Evolutionary conservation across 306 rosid genomes (phyloP), one percentile per base, ranked within the genome.

Genomic region (Argentina anserina): DNA sequence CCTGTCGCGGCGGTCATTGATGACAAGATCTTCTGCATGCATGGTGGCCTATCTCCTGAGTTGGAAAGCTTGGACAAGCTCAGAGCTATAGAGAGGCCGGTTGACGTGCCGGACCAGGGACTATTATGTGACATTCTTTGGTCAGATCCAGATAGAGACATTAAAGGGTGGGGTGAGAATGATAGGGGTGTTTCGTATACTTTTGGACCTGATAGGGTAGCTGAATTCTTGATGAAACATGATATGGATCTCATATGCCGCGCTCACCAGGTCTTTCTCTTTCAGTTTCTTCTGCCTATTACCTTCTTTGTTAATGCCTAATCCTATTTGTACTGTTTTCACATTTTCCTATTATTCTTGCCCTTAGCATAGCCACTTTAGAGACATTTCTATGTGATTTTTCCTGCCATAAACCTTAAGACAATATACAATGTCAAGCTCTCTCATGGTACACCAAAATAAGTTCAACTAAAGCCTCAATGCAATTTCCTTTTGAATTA

Each of bases 111-210:
- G 0, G 98, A 93, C 43, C 96, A 90, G 43, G 98, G 98, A 0
- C 89, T 93, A 15, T 69, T 93, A 6, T 93, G 98, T 61, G 98
- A 93, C 63, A 85, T 93, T 10, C 91, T 93, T 50, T 93, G 97
- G 98, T 81, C 98, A 0, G 98, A 93, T 79, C 98, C 98, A 0
- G 97, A 93, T 14, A 55, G 75, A 43, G 86, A 90, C 42, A 79
- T 84, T 6, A 84, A 75, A 29, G 98, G 98, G 0, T 90, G 98
- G 98, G 98, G 89, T 3, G 98, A 90, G 76, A 93, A 93, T 62
- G 97, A 93, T 56, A 79, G 98, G 43, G 98, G 98, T 28, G 98
- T 93, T 50, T 93, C 98, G 40, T 90, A 81, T 69, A 93, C 98
- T 21, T 93, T 93, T 31, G 98, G 98, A 7, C 82, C 93, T 0